Evolutionary conservation across 345 rosid species (phyloP).

Genomic region (Geranium brycei): DNA sequence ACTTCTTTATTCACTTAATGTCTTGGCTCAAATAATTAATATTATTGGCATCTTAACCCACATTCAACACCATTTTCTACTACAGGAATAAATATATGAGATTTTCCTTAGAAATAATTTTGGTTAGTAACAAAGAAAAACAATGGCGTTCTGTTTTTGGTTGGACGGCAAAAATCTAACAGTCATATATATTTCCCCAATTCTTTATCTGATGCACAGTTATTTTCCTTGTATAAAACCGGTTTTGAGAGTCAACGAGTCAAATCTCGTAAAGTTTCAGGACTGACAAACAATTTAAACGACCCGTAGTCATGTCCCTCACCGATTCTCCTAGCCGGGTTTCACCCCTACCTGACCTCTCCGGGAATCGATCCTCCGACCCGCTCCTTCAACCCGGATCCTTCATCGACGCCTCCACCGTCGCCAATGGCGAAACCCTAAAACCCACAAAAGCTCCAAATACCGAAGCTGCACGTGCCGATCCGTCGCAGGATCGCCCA

Average conservation of each 20-base stretch:
- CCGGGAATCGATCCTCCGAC: constrained; percentile 13
- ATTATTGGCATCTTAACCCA: too few relatives aligned
- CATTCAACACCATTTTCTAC: too few relatives aligned
- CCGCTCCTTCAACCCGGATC: constrained; percentile 34
- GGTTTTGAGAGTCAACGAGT: not conserved
- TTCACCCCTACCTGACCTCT: constrained; percentile 7
- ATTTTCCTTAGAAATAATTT: too few relatives aligned
- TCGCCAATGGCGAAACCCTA: constrained; percentile 14
- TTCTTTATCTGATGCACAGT: too few relatives aligned
- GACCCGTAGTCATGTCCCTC: constrained; percentile 1
- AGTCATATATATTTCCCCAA: too few relatives aligned
- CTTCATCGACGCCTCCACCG: constrained; percentile 21
- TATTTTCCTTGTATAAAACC: too few relatives aligned
- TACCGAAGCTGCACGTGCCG: not conserved
- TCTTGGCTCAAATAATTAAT: too few relatives aligned
- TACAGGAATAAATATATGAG: too few relatives aligned
- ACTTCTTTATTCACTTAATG: too few relatives aligned
- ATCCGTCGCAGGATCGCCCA: not conserved
- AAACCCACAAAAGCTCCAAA: not conserved
- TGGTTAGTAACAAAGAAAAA: too few relatives aligned
- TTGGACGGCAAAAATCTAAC: too few relatives aligned
- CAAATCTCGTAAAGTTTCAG: not conserved
- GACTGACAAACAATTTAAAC: not conserved
- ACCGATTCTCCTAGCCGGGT: not conserved
- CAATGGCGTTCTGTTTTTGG: too few relatives aligned